phyloP scores from a whole-genome alignment of 2,329 filamentous ascomycete genomes.

The Mycosphaerelloides madeirae region DNA sequence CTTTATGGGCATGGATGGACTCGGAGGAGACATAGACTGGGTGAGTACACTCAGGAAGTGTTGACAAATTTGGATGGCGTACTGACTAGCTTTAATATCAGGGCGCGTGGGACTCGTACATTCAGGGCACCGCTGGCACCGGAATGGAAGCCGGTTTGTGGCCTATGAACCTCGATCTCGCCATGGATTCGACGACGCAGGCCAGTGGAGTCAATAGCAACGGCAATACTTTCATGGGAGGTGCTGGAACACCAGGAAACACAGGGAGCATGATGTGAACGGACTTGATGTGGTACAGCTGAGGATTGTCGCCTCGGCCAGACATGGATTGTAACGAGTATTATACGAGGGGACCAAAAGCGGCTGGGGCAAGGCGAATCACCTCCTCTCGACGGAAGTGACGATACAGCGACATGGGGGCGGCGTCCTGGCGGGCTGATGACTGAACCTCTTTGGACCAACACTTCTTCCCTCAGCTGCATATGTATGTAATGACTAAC shows the following conservation, averaged over 20 bases:
- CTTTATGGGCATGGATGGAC: constrained; percentile 53
- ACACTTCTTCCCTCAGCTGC: no score
- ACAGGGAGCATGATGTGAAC: constrained; percentile 3
- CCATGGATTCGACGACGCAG: constrained; percentile 29
- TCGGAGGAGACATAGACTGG: constrained; percentile 46
- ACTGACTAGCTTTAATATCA: constrained; percentile 31
- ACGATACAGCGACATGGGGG: no score
- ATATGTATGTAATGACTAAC: no score
- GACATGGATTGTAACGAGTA: constrained; percentile 2
- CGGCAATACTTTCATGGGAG: constrained; percentile 37
- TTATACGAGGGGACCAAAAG: no score
- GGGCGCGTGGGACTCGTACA: constrained; percentile 66
- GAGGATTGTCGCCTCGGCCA: background rate
- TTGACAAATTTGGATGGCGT: constrained; percentile 1
- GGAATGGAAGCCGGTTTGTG: constrained; percentile 41
- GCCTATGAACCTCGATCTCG: constrained; percentile 37
- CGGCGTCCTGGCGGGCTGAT: no score
- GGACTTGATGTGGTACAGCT: background rate
- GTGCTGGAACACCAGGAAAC: constrained; percentile 16
- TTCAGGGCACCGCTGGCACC: constrained; percentile 51
- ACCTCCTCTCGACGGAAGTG: no score
- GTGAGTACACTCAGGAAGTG: constrained; percentile 41
- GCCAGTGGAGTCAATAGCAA: constrained; percentile 1
- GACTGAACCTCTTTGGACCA: no score
- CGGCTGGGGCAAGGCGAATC: no score